Conservation (phyloP, 176 grass and related monocot genomes). For the Oropetium thomaeum region DNA sequence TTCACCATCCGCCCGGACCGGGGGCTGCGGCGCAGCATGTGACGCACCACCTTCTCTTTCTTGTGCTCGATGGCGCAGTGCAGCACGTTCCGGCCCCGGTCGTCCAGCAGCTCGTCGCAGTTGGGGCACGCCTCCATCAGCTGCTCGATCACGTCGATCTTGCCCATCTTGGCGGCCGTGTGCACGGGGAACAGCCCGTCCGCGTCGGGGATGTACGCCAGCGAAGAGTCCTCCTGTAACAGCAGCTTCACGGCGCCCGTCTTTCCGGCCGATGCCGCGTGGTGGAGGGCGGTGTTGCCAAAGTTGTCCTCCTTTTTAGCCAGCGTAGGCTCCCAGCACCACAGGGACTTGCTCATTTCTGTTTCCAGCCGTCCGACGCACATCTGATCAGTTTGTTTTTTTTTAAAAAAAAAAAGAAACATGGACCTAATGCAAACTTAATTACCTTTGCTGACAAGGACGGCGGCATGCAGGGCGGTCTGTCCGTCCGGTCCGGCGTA, state of each 20-base stretch:
- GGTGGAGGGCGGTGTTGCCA: slow-evolving; percentile 45
- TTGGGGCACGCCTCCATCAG: slow-evolving; percentile 32
- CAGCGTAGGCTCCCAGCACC: slow-evolving; percentile 22
- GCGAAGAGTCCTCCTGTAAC: slow-evolving; percentile 19
- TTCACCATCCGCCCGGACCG: slow-evolving; percentile 35
- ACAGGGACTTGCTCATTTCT: slow-evolving; percentile 36
- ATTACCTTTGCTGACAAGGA: slow-evolving; percentile 27
- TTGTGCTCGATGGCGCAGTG: slow-evolving; percentile 33
- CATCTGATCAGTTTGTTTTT: no score
- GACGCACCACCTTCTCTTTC: slow-evolving; percentile 22
- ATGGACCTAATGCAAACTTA: no score
- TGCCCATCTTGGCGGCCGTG: slow-evolving; percentile 40
- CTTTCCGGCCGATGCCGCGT: slow-evolving; percentile 34
- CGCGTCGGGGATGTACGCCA: slow-evolving; percentile 32
- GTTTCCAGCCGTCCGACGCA: no score
- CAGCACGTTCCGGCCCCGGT: slow-evolving; percentile 32
- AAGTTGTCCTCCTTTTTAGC: slow-evolving; percentile 28
- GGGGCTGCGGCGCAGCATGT: slow-evolving; percentile 26
- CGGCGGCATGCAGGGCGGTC: slow-evolving; percentile 46
- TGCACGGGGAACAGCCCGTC: slow-evolving; percentile 42
- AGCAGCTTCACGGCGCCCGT: slow-evolving; percentile 24
- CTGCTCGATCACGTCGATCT: slow-evolving; percentile 16
- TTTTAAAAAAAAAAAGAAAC: no score
- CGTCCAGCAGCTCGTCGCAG: slow-evolving; percentile 43
- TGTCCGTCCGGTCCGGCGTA: slow-evolving; percentile 33